phyloP scores from a whole-genome alignment of 1,139 yeast species.

The Lodderomyces pseudojiufengensis region DNA sequence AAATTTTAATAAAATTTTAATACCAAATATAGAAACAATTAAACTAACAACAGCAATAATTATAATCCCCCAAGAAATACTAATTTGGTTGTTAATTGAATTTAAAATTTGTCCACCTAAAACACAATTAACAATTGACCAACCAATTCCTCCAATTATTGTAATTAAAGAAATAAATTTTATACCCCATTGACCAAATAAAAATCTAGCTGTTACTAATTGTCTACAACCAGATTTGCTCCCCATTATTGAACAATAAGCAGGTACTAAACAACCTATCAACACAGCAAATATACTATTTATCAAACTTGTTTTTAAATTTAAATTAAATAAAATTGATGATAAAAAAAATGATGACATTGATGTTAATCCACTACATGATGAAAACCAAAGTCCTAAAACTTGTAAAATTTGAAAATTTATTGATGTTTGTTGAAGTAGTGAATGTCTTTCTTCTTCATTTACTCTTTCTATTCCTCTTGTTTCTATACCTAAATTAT shows the following conservation, averaged over 20 bases:
- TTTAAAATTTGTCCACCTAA: slow-evolving; percentile 80
- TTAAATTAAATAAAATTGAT: slow-evolving; percentile 63
- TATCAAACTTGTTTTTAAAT: slow-evolving; percentile 57
- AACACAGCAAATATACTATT: slow-evolving; percentile 60
- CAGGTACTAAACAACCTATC: slow-evolving; percentile 72
- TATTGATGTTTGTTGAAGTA: slow-evolving; percentile 35
- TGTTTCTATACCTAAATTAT: slow-evolving; percentile 60
- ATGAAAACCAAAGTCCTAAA: slow-evolving; percentile 79
- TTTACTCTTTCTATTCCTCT: slow-evolving; percentile 78
- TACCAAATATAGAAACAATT: slow-evolving; percentile 71
- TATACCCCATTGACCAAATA: slow-evolving; percentile 83
- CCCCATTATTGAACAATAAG: slow-evolving; percentile 80
- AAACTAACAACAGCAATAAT: slow-evolving; percentile 64
- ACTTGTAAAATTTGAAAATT: slow-evolving; percentile 53
- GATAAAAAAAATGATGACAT: slow-evolving; percentile 80
- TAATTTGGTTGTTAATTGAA: slow-evolving; percentile 58
- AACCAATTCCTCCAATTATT: slow-evolving; percentile 75
- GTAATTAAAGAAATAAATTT: slow-evolving; percentile 66
- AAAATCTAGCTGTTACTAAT: slow-evolving; percentile 75
- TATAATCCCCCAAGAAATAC: slow-evolving; percentile 69
- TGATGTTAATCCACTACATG: slow-evolving; percentile 79
- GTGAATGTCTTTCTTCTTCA: slow-evolving; percentile 54
- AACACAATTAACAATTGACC: slow-evolving; percentile 82
- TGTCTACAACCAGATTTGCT: slow-evolving; percentile 85
- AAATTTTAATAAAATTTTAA: slow-evolving; percentile 61